Evolutionary conservation across 805 yeast genomes (phyloP).

Genomic region (Candida krabiensis): DNA sequence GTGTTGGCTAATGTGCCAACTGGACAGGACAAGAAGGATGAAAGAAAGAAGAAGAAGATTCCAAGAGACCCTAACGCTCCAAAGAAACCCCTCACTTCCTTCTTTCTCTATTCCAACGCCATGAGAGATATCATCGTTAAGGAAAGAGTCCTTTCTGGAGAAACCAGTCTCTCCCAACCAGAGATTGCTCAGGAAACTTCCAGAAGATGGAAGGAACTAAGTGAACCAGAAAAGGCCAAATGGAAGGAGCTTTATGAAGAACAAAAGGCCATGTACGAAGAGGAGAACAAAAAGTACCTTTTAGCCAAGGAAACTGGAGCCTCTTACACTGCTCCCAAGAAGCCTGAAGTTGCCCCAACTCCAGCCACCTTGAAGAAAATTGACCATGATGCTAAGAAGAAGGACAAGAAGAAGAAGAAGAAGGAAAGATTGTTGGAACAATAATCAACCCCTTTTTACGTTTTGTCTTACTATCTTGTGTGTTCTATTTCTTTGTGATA

Average conservation of each 20-base stretch:
- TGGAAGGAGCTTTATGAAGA: constrained; percentile 64
- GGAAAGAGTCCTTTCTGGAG: constrained; percentile 60
- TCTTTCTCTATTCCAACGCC: constrained; percentile 74
- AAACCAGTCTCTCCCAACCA: constrained; percentile 65
- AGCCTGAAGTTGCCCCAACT: constrained; percentile 24
- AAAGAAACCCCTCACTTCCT: constrained; percentile 88
- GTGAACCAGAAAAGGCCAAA: constrained; percentile 66
- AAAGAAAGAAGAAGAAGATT: constrained; percentile 51
- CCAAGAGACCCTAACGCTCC: constrained; percentile 90
- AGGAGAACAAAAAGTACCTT: constrained; percentile 30
- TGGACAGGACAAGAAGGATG: constrained; percentile 38
- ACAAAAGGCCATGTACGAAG: constrained; percentile 39
- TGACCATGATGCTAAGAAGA: constrained; percentile 44
- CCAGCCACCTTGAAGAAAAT: constrained; percentile 19
- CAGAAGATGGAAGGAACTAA: constrained; percentile 71
- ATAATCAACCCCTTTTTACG: not conserved
- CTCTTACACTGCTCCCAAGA: constrained; percentile 28
- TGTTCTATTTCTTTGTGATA: not conserved
- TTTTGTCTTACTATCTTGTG: constrained; percentile 3
- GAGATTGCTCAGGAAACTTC: constrained; percentile 81
- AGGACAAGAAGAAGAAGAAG: constrained; percentile 55
- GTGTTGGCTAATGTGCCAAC: constrained; percentile 22
- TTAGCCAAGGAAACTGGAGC: constrained; percentile 30
- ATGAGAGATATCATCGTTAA: constrained; percentile 69
- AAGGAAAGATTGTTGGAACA: constrained; percentile 32